These are phyloP conservation scores for Myxozyma mucilagina DNA, from an alignment of 805 yeast genomes.

Conservation along the genomic window DNA sequence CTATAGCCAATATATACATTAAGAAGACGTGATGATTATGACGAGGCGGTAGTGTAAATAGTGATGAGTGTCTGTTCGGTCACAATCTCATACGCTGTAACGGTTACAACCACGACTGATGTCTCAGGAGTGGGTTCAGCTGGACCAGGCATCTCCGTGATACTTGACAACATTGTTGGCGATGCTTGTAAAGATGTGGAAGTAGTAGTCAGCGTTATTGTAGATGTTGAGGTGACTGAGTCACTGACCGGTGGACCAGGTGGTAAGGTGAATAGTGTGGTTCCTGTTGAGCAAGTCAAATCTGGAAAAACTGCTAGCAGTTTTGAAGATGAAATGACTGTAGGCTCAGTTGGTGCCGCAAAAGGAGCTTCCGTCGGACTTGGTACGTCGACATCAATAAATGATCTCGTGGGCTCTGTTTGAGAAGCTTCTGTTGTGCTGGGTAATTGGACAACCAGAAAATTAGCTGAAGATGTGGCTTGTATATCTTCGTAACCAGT, in stretches of 20 bases:
- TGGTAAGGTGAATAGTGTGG: not conserved
- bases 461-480: too few relatives aligned
- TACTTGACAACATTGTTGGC: too few relatives aligned
- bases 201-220: not conserved
- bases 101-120: not conserved
- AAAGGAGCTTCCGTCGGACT: not conserved
- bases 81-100: not conserved
- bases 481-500: not conserved
- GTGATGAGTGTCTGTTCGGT: not conserved
- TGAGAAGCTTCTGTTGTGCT: too few relatives aligned
- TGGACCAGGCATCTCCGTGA: not conserved
- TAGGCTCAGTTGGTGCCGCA: not conserved
- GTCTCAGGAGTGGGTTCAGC: not conserved
- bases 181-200: too few relatives aligned
- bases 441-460: too few relatives aligned
- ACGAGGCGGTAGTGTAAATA: not conserved
- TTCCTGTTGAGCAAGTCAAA: conserved; percentile 6
- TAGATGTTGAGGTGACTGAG: not conserved
- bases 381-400: not conserved
- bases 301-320: conserved; percentile 6
- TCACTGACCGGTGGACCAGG: not conserved
- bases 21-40: too few relatives aligned
- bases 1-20: too few relatives aligned
- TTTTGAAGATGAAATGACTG: not conserved
- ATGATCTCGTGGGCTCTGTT: too few relatives aligned